phyloP scores from a whole-genome alignment of 306 rosid genomes.

The Fragaria vesca region DNA sequence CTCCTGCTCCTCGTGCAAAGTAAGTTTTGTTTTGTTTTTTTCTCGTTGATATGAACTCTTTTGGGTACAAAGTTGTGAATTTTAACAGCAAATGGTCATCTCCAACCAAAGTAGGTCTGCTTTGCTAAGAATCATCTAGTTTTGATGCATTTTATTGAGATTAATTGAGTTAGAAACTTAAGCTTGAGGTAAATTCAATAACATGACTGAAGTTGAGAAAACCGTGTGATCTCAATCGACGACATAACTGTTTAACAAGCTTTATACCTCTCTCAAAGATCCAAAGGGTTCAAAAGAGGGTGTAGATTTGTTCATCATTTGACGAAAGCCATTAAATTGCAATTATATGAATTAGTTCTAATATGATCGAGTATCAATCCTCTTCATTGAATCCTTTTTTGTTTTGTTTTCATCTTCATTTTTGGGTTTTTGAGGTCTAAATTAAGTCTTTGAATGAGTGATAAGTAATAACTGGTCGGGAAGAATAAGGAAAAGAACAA shows the following conservation, averaged over 20 bases:
- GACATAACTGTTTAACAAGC: too few relatives aligned
- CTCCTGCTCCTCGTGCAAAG: conserved; percentile 39
- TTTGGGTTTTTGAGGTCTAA: background rate
- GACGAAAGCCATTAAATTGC: background rate
- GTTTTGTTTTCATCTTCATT: background rate
- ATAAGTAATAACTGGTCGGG: conserved; percentile 49
- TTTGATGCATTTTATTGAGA: background rate
- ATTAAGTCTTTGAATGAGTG: conserved; percentile 1
- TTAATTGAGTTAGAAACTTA: background rate
- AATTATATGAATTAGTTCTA: background rate
- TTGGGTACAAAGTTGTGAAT: background rate
- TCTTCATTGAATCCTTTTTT: background rate
- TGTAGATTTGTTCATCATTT: background rate
- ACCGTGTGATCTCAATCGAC: too few relatives aligned
- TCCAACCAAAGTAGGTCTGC: background rate
- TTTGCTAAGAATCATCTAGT: background rate
- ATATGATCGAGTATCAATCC: background rate
- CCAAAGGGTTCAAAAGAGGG: background rate
- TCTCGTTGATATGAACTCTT: background rate
- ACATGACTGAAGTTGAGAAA: background rate
- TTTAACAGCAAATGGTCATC: background rate
- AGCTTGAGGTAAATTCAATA: background rate
- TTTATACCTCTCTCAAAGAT: background rate
- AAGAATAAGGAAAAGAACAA: conserved; percentile 57
- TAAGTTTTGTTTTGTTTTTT: conserved; percentile 23